Evolutionary conservation across 495 filamentous ascomycete species (phyloP).

Genomic region (Penicillium mononematosum): DNA sequence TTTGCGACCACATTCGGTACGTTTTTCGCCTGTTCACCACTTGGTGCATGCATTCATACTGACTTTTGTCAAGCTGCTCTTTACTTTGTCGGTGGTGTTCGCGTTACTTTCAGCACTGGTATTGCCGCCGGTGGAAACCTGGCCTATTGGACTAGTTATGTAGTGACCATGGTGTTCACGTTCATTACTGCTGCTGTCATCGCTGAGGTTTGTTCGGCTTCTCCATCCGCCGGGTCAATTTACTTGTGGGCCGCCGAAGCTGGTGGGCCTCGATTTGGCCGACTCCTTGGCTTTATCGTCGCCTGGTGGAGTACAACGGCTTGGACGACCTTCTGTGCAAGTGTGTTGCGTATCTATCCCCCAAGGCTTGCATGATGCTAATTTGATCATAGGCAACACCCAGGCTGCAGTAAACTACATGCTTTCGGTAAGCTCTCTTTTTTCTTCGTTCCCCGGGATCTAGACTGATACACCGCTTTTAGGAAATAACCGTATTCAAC

Average conservation of each 20-base stretch:
- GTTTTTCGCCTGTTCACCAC: conserved; percentile 11
- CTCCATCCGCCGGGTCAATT: conserved; percentile 55
- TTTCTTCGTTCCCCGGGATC: background rate
- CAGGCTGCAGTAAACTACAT: conserved; percentile 56
- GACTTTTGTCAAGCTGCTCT: conserved; percentile 43
- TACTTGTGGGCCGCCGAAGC: conserved; percentile 59
- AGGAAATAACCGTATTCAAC: conserved; percentile 56
- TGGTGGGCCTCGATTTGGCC: conserved; percentile 51
- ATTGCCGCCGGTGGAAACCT: conserved; percentile 56
- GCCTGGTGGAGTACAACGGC: conserved; percentile 62
- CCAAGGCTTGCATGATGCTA: background rate
- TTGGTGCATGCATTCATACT: background rate
- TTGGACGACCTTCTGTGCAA: conserved; percentile 58
- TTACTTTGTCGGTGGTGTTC: conserved; percentile 57
- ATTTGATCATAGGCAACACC: conserved; percentile 38
- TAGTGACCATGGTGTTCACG: conserved; percentile 55
- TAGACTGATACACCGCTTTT: background rate
- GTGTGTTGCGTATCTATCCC: conserved; percentile 11
- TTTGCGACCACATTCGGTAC: conserved; percentile 56
- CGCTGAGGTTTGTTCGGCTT: conserved; percentile 56
- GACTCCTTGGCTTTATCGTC: conserved; percentile 54
- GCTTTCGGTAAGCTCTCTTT: conserved; percentile 41
- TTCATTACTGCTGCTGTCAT: conserved; percentile 58
- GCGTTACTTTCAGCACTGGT: conserved; percentile 56
- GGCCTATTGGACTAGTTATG: conserved; percentile 59